Base-by-base conservation (phyloP, 345 rosid genomes). In the Anastatica hierochuntica region DNA sequence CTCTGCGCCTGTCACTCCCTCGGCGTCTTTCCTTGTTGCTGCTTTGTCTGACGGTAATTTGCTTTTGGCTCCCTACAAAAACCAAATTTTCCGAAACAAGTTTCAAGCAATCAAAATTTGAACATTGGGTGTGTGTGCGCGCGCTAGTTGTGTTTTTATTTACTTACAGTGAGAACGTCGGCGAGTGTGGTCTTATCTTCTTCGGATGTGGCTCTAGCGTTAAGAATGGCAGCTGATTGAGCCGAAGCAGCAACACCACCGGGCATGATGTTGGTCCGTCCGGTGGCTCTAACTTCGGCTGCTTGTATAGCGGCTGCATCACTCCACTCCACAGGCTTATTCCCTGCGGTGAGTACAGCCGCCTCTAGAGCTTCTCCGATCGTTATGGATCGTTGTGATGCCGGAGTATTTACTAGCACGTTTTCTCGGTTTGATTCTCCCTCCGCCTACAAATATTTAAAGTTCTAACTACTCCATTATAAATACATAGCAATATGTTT, bases 241-340 rank as follows among this genome's bases (percentile, higher is more conserved):
- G 95, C 95, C 0, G 80, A 71, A 1, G 95, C 95, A 0, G 90
- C 90, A 1, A 80, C 73, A 1, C 90, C 95, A 0, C 82, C 87
- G 0, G 95, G 82, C 42, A 53, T 45, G 31, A 81, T 82, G 64
- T 73, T 64, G 50, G 76, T 82, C 10, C 80, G 70, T 7, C 90
- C 88, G 0, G 88, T 85, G 29, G 95, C 97, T 70, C 90, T 78
- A 11, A 86, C 88, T 63, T 86, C 95, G 0, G 95, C 94, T 0
- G 97, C 88, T 63, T 90, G 97, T 52, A 86, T 86, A 0, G 97
- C 87, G 0, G 94, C 95, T 0, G 94, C 94, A n/a, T 86, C 96
- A 27, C 94, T 90, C 84, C 84, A 70, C 15, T 82, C 94, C 21
- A 90, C 94, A 0, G 88, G 78, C 74, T 83, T 84, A 46, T 80